Evolutionary conservation across 495 filamentous ascomycete species (phyloP), one percentile per base, ranked within the genome.

Genomic region (Aspergillus cristatus): DNA sequence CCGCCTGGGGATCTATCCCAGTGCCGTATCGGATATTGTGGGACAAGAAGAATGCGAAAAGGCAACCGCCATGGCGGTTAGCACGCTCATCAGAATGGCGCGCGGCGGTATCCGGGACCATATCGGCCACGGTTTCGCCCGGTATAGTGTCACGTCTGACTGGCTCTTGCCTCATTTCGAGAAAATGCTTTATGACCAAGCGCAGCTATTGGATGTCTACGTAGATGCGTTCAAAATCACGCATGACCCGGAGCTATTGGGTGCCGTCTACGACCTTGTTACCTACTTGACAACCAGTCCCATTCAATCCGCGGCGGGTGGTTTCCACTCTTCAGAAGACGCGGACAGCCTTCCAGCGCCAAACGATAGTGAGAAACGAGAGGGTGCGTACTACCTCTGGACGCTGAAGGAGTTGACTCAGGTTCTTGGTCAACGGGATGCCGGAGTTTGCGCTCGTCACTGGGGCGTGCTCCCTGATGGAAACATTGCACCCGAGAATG

Each of bases 121-220:
- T 45, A 79, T 97, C 42, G 93, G 91, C 2, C 76, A 82, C 51
- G 91, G 91, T 3, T 94, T 97, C 52, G 77, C 87, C 34, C 71
- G 91, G 33, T 94, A 94, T 47, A 93, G 86, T 26, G 81, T 94
- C 6, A 97, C 91, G 5, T 63, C 72, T 17, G 82, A 96, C 57
- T 98, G 91, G 91, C 79, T 75, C 38, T 59, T 98, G 28, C 91
- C 91, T 16, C 89, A 94, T 51, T 98, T 98, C 51, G 91, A 98
- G 62, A 98, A 98, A 71, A 94, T 98, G 86, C 75, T 96, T 2
- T 89, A 90, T 40, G 93, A 97, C 53, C 90, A 98, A 47, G 86
- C 83, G 6, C 82, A 96, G 43, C 74, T 98, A 10, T 60, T 98
- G 11, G 74, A 83, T 42, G 74, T 86, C 15, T 98, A 93, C 52